phyloP scores from a whole-genome alignment of 345 rosid genomes.

The Gossypium stocksii region DNA sequence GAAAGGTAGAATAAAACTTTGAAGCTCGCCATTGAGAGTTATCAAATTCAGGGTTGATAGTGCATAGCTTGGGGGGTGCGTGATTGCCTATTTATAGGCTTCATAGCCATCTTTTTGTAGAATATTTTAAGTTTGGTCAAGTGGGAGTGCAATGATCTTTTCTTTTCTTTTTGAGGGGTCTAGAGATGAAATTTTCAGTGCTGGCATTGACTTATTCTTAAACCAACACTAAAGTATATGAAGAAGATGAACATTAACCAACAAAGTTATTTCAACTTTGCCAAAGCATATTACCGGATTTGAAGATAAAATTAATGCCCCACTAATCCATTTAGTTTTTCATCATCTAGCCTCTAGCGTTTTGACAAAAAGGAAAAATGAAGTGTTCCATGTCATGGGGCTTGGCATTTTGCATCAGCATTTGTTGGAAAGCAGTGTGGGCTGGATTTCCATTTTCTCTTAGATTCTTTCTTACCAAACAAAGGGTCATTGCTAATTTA shows the following conservation, averaged over 20 bases:
- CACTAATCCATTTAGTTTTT: background rate
- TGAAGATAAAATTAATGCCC: background rate
- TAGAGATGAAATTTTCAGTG: background rate
- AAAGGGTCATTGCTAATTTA: background rate
- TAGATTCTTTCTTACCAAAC: background rate
- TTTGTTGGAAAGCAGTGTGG: background rate
- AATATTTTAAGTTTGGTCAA: constrained; percentile 9
- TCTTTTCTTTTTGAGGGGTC: background rate
- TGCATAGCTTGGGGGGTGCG: background rate
- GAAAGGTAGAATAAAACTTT: constrained; percentile 26
- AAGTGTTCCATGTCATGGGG: background rate
- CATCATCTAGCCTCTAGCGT: background rate
- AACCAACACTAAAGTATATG: background rate
- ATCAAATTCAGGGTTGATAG: background rate
- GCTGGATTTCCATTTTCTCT: constrained; percentile 7
- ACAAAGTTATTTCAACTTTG: background rate
- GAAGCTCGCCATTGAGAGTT: constrained; percentile 21
- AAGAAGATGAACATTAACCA: background rate
- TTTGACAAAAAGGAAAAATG: background rate
- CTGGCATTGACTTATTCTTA: background rate
- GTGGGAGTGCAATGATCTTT: background rate
- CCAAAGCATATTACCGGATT: background rate
- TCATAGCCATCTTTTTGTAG: background rate
- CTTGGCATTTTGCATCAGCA: constrained; percentile 5
- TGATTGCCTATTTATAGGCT: constrained; percentile 6